Evolutionary conservation across 1,284 basidiomycete species (phyloP), one percentile per base, ranked within the genome.

Genomic region (Malassezia yamatoensis): DNA sequence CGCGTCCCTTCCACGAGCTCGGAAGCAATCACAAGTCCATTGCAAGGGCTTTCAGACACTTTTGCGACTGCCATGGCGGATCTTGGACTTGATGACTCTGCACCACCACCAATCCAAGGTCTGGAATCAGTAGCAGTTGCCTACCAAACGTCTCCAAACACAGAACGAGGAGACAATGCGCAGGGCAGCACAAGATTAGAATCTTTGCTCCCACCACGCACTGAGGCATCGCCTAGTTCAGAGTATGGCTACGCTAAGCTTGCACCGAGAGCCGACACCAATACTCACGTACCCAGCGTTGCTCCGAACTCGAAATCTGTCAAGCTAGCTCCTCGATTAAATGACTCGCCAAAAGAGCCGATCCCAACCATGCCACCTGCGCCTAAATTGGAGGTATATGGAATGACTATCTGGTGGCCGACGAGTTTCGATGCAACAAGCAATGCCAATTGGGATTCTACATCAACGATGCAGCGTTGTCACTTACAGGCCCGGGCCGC

Each of bases 381-480:
- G 5, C 48, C 48, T 16, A 49, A 41, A 20, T 32, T 58, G 18
- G 49, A 56, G 8, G 55, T 53, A 35, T 58, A 58, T 32, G 55
- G 55, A 36, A 18, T 39, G 10, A 52, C 24, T 16, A 44, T 58
- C 5, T 58, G 55, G 55, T 58, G 55, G 55, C 55, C 55, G 8
- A 37, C 18, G 5, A 35, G 45, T 11, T 58, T 58, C n/a, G 55
- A 58, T 18, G 18, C 50, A 9, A 21, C 50, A 18, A 13, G 44
- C n/a, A 51, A 58, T 29, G 13, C 44, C n/a, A 51, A 58, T 37
- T 58, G 46, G 33, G 51, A 51, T 51, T 51, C 48, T 6, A 37
- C 51, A 3, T 41, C 45, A 15, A 10, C 48, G 15, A 12, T 5
- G 46, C 44, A 52, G 16, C 55, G 51, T n/a, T 39, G 50, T 11